Evolutionary conservation across 306 rosid species (phyloP).

Genomic region (Vicia sativa): DNA sequence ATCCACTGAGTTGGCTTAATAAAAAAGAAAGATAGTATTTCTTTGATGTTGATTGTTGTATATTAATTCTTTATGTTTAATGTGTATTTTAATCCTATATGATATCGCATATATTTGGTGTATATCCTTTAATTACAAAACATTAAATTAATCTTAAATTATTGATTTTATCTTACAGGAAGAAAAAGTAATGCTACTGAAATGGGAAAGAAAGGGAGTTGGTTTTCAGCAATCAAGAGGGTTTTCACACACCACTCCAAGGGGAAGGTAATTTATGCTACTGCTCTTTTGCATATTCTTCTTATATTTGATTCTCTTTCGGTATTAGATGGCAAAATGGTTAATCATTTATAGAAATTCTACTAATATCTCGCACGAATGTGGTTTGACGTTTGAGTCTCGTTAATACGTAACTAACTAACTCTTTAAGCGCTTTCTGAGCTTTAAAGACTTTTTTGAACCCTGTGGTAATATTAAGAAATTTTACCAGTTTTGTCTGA

Average conservation of each 20-base stretch:
- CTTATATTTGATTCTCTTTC: slow-evolving; percentile 7
- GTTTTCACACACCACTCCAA: slow-evolving; percentile 82
- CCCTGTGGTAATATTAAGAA: slow-evolving; percentile 13
- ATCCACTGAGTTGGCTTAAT: background rate
- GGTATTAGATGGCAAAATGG: slow-evolving; percentile 16
- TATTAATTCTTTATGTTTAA: background rate
- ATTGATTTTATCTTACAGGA: slow-evolving; percentile 44
- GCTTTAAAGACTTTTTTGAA: background rate
- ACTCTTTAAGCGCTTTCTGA: background rate
- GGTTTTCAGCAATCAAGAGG: slow-evolving; percentile 94
- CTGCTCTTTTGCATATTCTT: slow-evolving; percentile 18
- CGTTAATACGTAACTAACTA: background rate
- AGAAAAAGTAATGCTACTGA: slow-evolving; percentile 75
- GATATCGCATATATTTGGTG: background rate
- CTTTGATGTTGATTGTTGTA: slow-evolving; percentile 12
- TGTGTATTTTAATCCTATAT: background rate
- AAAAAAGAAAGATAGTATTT: slow-evolving; percentile 20
- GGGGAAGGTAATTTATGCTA: slow-evolving; percentile 63
- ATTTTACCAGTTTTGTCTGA: background rate
- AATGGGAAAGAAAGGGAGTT: slow-evolving; percentile 96
- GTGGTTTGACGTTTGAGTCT: background rate
- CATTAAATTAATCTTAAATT: slow-evolving; percentile 16
- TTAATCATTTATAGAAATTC: slow-evolving; percentile 10
- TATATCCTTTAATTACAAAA: slow-evolving; percentile 1
- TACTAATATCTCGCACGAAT: background rate